Conservation (phyloP, 1,139 yeast species). For the Yamadazyma siamensis region DNA sequence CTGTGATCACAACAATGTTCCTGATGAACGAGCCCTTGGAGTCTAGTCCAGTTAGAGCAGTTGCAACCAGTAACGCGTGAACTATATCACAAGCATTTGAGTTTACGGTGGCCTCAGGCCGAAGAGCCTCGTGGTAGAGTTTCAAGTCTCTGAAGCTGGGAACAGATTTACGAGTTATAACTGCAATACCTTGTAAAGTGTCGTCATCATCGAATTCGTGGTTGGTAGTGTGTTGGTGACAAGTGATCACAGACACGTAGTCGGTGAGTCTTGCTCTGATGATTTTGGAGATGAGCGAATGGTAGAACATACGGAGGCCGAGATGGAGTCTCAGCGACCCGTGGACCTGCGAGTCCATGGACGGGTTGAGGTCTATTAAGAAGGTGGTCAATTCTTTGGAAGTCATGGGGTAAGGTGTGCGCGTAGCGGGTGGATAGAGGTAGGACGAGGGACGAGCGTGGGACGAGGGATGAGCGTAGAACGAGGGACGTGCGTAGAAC, state of each 20-base stretch:
- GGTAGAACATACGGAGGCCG: slow-evolving; percentile 39
- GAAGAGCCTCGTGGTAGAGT: slow-evolving; percentile 10
- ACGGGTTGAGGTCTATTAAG: slow-evolving; percentile 49
- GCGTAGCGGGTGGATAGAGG: too few relatives aligned
- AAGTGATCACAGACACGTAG: slow-evolving; percentile 43
- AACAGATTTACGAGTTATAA: slow-evolving; percentile 18
- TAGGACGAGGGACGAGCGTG: too few relatives aligned
- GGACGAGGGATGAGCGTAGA: too few relatives aligned
- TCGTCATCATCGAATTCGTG: slow-evolving; percentile 19
- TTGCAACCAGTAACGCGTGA: slow-evolving; percentile 27
- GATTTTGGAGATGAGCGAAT: slow-evolving; percentile 40
- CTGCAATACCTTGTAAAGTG: slow-evolving; percentile 24
- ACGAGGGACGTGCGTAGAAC: too few relatives aligned
- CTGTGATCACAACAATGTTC: slow-evolving; percentile 47
- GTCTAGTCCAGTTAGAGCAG: slow-evolving; percentile 28
- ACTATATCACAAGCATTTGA: slow-evolving; percentile 19
- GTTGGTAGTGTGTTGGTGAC: slow-evolving; percentile 28
- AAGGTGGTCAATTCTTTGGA: slow-evolving; percentile 50
- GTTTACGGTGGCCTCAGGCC: slow-evolving; percentile 5
- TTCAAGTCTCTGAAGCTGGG: slow-evolving; percentile 22
- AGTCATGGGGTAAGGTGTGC: slow-evolving; percentile 23
- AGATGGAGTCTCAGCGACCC: slow-evolving; percentile 31
- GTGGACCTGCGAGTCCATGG: slow-evolving; percentile 28
- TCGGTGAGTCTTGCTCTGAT: slow-evolving; percentile 57
- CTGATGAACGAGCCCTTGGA: slow-evolving; percentile 27